Evolutionary conservation across 305 asterid genomes (phyloP).

Genomic region (Rubia balearica): DNA sequence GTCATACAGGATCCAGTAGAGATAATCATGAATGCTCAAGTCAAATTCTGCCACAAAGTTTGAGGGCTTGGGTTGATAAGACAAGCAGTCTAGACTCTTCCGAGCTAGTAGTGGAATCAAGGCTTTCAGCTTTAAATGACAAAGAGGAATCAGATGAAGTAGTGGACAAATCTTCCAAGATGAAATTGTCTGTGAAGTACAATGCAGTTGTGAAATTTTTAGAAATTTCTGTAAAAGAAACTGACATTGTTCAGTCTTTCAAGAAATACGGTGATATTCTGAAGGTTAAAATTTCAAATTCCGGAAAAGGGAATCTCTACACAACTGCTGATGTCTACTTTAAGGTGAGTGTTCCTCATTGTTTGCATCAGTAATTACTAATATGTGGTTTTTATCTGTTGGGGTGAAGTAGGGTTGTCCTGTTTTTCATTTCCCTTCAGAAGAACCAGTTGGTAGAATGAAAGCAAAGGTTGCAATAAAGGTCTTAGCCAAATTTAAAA

Average conservation of each 20-base stretch:
- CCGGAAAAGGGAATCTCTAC: slow-evolving; percentile 17
- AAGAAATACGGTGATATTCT: slow-evolving; percentile 31
- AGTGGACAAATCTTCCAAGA: neutral
- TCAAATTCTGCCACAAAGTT: slow-evolving; percentile 1
- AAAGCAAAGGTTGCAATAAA: neutral
- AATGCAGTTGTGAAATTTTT: slow-evolving; percentile 42
- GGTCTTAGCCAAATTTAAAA: neutral
- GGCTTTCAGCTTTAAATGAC: slow-evolving; percentile 19
- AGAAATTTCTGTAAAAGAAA: neutral
- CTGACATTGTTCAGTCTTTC: slow-evolving; percentile 9
- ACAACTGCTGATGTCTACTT: slow-evolving; percentile 38
- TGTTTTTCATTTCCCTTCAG: slow-evolving; percentile 6
- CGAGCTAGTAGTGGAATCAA: slow-evolving; percentile 12
- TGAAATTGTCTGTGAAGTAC: slow-evolving; percentile 14
- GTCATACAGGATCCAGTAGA: slow-evolving; percentile 14
- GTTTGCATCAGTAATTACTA: neutral
- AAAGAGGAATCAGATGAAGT: slow-evolving; percentile 6
- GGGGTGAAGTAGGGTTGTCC: slow-evolving; percentile 10
- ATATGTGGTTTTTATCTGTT: neutral
- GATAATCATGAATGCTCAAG: slow-evolving; percentile 13
- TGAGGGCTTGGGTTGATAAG: slow-evolving; percentile 20
- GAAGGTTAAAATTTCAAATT: slow-evolving; percentile 26
- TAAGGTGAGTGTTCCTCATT: slow-evolving; percentile 29
- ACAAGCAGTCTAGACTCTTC: slow-evolving; percentile 14
- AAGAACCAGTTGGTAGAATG: neutral